Evolutionary conservation across 345 rosid species (phyloP).

Genomic region (Rhizophora apiculata): DNA sequence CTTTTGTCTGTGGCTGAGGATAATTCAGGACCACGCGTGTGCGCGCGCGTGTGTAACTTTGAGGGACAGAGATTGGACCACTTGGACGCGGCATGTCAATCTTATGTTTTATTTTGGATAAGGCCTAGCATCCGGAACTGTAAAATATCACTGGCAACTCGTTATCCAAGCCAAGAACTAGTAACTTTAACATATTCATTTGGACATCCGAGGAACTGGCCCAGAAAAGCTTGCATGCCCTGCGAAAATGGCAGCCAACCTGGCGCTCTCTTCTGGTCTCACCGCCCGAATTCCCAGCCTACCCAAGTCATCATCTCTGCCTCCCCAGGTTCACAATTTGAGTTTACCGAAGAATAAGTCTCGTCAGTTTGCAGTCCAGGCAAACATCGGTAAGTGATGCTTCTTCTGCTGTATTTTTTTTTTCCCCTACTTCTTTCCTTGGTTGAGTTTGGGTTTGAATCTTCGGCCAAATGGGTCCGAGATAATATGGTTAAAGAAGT

Average conservation of each 20-base stretch:
- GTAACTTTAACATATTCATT: neutral
- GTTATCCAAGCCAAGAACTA: constrained; percentile 12
- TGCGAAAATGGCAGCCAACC: constrained; percentile 49
- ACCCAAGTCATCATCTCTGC: constrained; percentile 24
- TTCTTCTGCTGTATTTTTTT: neutral
- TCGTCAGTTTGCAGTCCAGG: constrained; percentile 50
- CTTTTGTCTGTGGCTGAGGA: too few species aligned
- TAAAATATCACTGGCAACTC: constrained; percentile 5
- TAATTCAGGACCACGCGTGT: too few species aligned
- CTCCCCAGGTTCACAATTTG: constrained; percentile 18
- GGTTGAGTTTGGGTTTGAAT: neutral
- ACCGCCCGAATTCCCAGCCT: constrained; percentile 22
- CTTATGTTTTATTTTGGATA: constrained; percentile 18
- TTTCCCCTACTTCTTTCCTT: neutral
- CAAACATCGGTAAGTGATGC: constrained; percentile 44
- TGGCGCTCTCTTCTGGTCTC: constrained; percentile 39
- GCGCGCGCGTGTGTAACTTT: too few species aligned
- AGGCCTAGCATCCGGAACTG: constrained; percentile 11
- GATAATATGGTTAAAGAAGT: neutral
- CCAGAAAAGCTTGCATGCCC: neutral
- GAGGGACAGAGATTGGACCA: neutral
- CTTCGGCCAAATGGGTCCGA: neutral
- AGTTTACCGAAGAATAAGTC: constrained; percentile 24
- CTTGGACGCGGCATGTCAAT: neutral
- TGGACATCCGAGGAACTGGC: constrained; percentile 3